Evolutionary conservation across 1,284 basidiomycete species (phyloP), one percentile per base, ranked within the genome.

Genomic region (Naganishia albida): DNA sequence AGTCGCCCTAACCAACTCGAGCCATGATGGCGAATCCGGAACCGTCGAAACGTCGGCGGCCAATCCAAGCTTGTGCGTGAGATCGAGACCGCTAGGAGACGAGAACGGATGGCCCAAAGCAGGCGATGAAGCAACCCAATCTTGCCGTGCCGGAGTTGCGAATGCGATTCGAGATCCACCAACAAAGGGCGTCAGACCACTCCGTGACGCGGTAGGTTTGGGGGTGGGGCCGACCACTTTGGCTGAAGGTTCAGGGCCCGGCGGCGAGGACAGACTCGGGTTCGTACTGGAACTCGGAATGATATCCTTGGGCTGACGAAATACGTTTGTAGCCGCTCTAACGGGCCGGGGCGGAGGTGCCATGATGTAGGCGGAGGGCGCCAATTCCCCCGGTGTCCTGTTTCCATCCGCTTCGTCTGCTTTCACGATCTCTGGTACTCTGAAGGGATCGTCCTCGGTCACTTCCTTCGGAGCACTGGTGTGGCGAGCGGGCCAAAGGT

Each of bases 21-120:
- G 44, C 67, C 67, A 68, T 7, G 63, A 60, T 10, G 67, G 67
- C 1, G 64, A 65, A 50, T 68, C 67, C 16, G 67, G 67, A 2
- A 65, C 54, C n/a, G 63, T 55, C 8, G 64, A 59, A 16, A 55
- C 54, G 10, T 55, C 53, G n/a, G 67, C 64, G 3, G 67, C 67
- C 8, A 68, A 43, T 13, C 67, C 67, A 4, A 68, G 67, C 50
- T 68, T 68, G 40, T 68, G 67, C 4, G 67, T 68, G 0, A 68
- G 39, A 44, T 68, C 67, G 18, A 68, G 56, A 1, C 67, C 67
- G 23, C 55, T 68, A 2, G 67, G 67, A 7, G 67, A 68, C 1
- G 67, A 68, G 23, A 68, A 64, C 6, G 44, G 62, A 44, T 52
- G 63, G 15, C 28, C 50, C 4, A 48, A 51, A 10, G 63, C 43